Evolutionary conservation across 495 filamentous ascomycete species (phyloP), one percentile per base, ranked within the genome.

Genomic region (Wilcoxina mikolae): DNA sequence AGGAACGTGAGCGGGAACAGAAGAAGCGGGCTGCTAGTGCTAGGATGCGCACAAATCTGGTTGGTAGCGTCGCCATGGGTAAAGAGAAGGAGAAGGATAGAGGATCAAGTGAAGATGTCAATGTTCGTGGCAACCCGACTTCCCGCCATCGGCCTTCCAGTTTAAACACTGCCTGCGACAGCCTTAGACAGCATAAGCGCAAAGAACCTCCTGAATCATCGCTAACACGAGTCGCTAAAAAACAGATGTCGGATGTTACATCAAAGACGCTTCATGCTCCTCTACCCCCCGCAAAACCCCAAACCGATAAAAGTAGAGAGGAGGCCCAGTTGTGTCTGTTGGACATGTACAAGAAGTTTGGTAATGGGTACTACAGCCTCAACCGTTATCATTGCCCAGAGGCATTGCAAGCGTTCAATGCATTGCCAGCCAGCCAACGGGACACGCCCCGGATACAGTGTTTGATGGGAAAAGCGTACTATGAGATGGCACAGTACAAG

Each of bases 371-470:
- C 65, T 81, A 79, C 58, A 75, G 79, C 18, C 71, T 91, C 35
- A 80, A 78, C 35, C 81, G 84, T 44, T 96, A 87, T 62, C 80
- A 78, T 57, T 88, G 82, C 59, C 69, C 77, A 27, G 80, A 90
- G 43, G 83, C 91, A 22, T 71, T 95, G 38, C 74, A 80, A 53
- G 71, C 76, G 1, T 87, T 89, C 65, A 75, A 72, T 44, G 74
- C 78, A 1, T 71, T 98, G 17, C 76, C 84, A 3, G 71, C 77
- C 33, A 68, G 74, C 24, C 91, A 96, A 64, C 80, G 85, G 53
- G 90, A 96, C 55, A 94, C 93, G 0, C 87, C 90, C n/a, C 95
- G 87, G 86, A 86, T 94, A 31, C 73, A 94, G 46, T 78, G 89
- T 10, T 87, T 91, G 60, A 81, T 98, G 57, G 91, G 86, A 3